phyloP scores from a whole-genome alignment of 495 filamentous ascomycete species.

The Aspergillus sclerotiicarbonarius region DNA sequence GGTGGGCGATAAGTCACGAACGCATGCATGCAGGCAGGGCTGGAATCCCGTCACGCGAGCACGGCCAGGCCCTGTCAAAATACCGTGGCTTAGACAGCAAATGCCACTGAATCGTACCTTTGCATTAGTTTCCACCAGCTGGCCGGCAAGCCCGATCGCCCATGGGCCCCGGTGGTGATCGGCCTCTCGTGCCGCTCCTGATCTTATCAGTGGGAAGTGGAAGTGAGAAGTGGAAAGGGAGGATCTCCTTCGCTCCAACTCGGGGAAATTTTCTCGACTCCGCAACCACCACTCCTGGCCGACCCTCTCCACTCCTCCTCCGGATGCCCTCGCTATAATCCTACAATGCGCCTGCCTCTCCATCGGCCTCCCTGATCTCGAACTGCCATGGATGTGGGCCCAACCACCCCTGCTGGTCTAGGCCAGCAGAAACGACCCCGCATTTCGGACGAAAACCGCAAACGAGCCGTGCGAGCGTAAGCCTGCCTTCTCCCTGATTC shows the following conservation, averaged over 20 bases:
- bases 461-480: constrained; percentile 49
- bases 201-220: constrained; percentile 12
- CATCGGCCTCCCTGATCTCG: constrained; percentile 21
- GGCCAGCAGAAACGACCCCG: constrained; percentile 46
- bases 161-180: not conserved
- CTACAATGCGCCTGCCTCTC: constrained; percentile 19
- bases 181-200: not conserved
- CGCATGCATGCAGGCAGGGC: too few species aligned
- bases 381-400: constrained; percentile 28
- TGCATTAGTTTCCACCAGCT: too few species aligned
- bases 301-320: not conserved
- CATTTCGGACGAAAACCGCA: constrained; percentile 49
- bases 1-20: too few species aligned
- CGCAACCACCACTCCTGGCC: not conserved
- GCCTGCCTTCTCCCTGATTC: constrained; percentile 4
- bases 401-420: constrained; percentile 25
- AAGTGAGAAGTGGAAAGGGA: constrained; percentile 3
- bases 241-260: constrained; percentile 4
- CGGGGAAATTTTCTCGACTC: not conserved
- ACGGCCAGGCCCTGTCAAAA: too few species aligned
- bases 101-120: not conserved
- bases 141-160: not conserved
- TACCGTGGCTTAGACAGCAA: not conserved
- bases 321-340: not conserved
- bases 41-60: too few species aligned